These are phyloP conservation scores for Phytophthora meadii DNA, from an alignment of 352 stramenopile species.

Conservation along the genomic window DNA sequence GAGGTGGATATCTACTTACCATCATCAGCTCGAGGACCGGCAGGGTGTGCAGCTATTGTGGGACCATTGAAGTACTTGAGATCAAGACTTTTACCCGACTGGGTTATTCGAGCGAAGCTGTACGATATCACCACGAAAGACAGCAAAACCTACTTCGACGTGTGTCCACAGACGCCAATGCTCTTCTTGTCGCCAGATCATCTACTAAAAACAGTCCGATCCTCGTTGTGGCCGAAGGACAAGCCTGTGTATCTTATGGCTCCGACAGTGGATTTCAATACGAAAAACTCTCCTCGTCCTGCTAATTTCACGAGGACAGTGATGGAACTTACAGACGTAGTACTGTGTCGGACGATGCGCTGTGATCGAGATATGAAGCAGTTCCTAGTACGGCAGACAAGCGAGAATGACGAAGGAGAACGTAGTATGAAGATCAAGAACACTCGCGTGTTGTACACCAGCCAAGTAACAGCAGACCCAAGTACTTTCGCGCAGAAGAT, in stretches of 20 bases:
- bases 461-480: slow-evolving; percentile 47
- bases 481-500: slow-evolving; percentile 23
- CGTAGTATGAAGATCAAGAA: slow-evolving; percentile 5
- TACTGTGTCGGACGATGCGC: slow-evolving; percentile 31
- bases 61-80: slow-evolving; percentile 37
- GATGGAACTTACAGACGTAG: slow-evolving; percentile 32
- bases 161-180: slow-evolving; percentile 53
- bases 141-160: slow-evolving; percentile 44
- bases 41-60: slow-evolving; percentile 54
- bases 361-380: slow-evolving; percentile 40
- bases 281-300: neutral
- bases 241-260: slow-evolving; percentile 63
- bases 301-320: slow-evolving; percentile 27
- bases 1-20: slow-evolving; percentile 77
- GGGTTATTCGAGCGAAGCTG: slow-evolving; percentile 27
- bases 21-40: slow-evolving; percentile 19
- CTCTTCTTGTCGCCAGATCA: slow-evolving; percentile 54
- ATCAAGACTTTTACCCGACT: slow-evolving; percentile 39
- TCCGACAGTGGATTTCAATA: slow-evolving; percentile 19
- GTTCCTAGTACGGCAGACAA: slow-evolving; percentile 20
- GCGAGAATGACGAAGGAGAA: slow-evolving; percentile 1
- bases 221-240: slow-evolving; percentile 31
- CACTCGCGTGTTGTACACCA: slow-evolving; percentile 53
- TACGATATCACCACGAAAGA: slow-evolving; percentile 26
- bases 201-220: slow-evolving; percentile 14